Conservation (phyloP, 441 rosid species). For the Lagerstroemia fauriei region DNA sequence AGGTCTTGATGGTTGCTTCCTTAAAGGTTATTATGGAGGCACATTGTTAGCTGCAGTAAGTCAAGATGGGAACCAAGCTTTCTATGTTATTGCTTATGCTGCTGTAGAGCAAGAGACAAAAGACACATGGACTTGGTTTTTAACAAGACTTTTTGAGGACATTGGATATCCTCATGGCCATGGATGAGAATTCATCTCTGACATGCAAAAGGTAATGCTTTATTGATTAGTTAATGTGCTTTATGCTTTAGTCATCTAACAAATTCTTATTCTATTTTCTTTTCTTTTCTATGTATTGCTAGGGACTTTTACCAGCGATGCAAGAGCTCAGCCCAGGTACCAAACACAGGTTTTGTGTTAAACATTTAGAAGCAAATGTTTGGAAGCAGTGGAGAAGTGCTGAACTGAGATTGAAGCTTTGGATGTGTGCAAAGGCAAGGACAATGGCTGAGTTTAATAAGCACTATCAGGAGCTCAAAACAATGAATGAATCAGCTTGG, state of each 20-base stretch:
- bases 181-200: background rate
- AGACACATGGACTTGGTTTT: background rate
- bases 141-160: background rate
- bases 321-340: background rate
- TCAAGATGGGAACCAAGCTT: background rate
- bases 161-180: background rate
- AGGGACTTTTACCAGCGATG: background rate
- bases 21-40: background rate
- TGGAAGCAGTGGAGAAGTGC: background rate
- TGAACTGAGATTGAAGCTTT: too few relatives aligned
- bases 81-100: background rate
- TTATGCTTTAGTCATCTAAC: background rate
- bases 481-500: too few relatives aligned
- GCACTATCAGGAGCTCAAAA: too few relatives aligned
- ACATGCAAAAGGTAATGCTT: background rate
- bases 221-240: too few relatives aligned
- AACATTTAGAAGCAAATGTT: too few relatives aligned
- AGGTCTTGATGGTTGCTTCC: background rate
- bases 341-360: background rate
- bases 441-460: too few relatives aligned
- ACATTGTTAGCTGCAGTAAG: background rate
- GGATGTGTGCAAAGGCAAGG: too few relatives aligned
- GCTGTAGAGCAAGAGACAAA: background rate
- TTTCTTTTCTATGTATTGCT: too few relatives aligned
- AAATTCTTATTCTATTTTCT: too few relatives aligned